These are phyloP conservation scores for Neopestalotiopsis sp. DNA, from an alignment of 2,329 filamentous ascomycete genomes.

Conservation along the genomic window DNA sequence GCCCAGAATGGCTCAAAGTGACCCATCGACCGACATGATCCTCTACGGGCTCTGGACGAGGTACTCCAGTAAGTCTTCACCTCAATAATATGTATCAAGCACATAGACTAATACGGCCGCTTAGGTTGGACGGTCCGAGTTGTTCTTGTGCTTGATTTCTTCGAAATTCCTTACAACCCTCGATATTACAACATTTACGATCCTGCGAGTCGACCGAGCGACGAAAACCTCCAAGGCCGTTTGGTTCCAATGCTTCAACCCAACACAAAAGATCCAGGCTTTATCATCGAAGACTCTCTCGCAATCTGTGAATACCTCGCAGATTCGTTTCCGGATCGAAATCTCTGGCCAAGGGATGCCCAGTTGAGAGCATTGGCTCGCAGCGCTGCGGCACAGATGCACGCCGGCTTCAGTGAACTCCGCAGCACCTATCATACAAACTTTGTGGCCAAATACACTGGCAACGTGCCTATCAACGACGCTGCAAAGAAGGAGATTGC, in stretches of 20 bases:
- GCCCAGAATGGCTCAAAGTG: neutral
- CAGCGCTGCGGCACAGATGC: constrained; percentile 51
- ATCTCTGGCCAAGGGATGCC: constrained; percentile 46
- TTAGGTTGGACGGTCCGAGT: constrained; percentile 30
- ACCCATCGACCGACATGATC: neutral
- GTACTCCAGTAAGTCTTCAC: constrained; percentile 7
- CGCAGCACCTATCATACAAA: constrained; percentile 49
- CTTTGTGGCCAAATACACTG: constrained; percentile 36
- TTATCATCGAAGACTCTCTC: constrained; percentile 51
- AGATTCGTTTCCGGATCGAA: constrained; percentile 41
- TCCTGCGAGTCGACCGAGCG: constrained; percentile 32
- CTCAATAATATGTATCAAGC: neutral
- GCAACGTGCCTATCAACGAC: constrained; percentile 27
- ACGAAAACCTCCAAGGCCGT: constrained; percentile 39
- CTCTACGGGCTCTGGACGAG: constrained; percentile 12
- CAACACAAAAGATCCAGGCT: constrained; percentile 39
- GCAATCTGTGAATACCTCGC: constrained; percentile 54
- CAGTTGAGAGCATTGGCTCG: constrained; percentile 48
- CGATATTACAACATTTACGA: constrained; percentile 39
- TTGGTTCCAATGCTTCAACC: constrained; percentile 45
- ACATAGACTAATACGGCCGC: neutral
- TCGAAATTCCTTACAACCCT: constrained; percentile 48
- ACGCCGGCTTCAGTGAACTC: constrained; percentile 46
- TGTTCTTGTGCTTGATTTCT: constrained; percentile 44
- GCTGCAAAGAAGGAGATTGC: constrained; percentile 26